Conservation (phyloP, 2,329 filamentous ascomycete species). For the Colletotrichum abscissum region DNA sequence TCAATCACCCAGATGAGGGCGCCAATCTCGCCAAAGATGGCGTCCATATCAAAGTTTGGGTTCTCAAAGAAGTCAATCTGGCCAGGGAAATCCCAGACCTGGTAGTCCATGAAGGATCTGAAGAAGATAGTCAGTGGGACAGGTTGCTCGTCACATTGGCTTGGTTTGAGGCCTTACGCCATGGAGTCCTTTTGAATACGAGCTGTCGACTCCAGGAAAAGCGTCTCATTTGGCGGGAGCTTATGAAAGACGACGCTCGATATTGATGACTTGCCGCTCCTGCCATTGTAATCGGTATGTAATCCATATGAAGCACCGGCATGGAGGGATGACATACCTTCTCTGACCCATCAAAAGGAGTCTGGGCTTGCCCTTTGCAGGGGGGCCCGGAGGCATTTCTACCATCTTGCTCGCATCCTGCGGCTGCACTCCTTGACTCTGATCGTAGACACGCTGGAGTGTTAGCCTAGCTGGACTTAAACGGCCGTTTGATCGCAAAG, state of each 20-base stretch:
- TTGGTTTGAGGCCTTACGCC: constrained; percentile 71
- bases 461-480: constrained; percentile 71
- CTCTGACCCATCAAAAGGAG: constrained; percentile 95
- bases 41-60: constrained; percentile 88
- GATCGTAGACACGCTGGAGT: constrained; percentile 71
- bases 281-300: constrained; percentile 49
- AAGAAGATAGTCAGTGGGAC: constrained; percentile 4
- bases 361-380: constrained; percentile 79
- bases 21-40: constrained; percentile 93
- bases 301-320: not conserved
- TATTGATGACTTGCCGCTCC: constrained; percentile 98
- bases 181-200: constrained; percentile 95
- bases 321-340: constrained; percentile 68
- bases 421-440: constrained; percentile 66
- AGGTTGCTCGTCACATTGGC: not conserved
- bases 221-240: constrained; percentile 91
- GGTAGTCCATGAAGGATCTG: constrained; percentile 99
- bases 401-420: constrained; percentile 58
- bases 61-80: constrained; percentile 92
- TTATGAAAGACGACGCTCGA: constrained; percentile 99
- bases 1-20: constrained; percentile 99
- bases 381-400: constrained; percentile 56
- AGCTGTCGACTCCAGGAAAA: constrained; percentile 95
- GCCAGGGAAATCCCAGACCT: constrained; percentile 97
- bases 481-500: constrained; percentile 47